phyloP scores from a whole-genome alignment of 805 yeast species.

The Candida takata region DNA sequence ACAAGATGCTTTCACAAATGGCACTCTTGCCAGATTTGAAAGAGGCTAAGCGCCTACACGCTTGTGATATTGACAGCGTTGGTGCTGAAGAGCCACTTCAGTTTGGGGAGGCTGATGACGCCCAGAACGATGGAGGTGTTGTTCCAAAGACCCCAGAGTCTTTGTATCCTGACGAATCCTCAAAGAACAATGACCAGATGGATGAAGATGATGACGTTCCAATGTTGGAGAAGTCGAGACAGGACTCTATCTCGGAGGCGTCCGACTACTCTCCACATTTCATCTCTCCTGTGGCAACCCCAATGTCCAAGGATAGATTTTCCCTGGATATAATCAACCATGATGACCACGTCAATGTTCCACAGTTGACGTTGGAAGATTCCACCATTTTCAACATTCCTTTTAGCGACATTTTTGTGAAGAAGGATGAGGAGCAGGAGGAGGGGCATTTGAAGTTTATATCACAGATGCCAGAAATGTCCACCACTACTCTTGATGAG shows the following conservation, averaged over 20 bases:
- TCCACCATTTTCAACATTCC: neutral
- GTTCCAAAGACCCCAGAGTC: conserved; percentile 26
- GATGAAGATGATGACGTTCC: conserved; percentile 11
- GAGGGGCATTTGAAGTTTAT: no score
- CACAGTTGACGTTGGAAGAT: conserved; percentile 1
- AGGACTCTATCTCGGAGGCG: conserved; percentile 9
- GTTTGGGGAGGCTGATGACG: conserved; percentile 2
- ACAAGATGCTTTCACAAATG: conserved; percentile 10
- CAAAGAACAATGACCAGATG: conserved; percentile 7
- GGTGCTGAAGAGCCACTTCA: conserved; percentile 8
- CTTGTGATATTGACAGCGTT: conserved; percentile 12
- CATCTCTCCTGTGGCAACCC: conserved; percentile 10
- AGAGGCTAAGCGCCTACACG: conserved; percentile 17
- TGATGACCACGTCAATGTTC: conserved; percentile 1
- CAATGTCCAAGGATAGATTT: conserved; percentile 17
- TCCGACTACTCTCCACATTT: conserved; percentile 9
- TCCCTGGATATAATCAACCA: conserved; percentile 20
- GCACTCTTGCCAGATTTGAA: conserved; percentile 19
- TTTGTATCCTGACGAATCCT: conserved; percentile 14
- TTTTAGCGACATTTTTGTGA: conserved; percentile 6
- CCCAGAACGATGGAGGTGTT: conserved; percentile 4
- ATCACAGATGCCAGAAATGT: conserved; percentile 7
- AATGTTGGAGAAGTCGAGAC: conserved; percentile 12
- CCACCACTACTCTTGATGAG: conserved; percentile 5
- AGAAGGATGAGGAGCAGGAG: conserved; percentile 12